Evolutionary conservation across 1,284 basidiomycete species (phyloP).

Genomic region (Stygiomarasmius scandens): DNA sequence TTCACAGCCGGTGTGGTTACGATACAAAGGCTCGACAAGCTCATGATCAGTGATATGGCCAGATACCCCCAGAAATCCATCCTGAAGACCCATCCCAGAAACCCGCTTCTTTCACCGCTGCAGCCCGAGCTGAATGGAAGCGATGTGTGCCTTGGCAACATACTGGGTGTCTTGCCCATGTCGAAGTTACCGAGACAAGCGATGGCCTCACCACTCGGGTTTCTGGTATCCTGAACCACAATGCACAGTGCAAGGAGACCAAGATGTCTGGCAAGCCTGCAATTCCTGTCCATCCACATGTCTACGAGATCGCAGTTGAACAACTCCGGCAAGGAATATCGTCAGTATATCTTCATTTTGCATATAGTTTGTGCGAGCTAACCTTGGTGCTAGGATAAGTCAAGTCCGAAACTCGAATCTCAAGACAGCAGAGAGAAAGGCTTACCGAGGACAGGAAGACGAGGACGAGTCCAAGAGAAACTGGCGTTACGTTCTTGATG

Average conservation of each 20-base stretch:
- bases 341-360: neutral
- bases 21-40: neutral
- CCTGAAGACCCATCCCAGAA: neutral
- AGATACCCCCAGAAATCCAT: neutral
- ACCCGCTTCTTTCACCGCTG: neutral
- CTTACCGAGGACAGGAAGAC: constrained; percentile 4
- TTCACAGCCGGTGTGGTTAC: neutral
- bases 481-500: neutral
- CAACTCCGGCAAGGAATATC: constrained; percentile 29
- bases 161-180: constrained; percentile 36
- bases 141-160: constrained; percentile 24
- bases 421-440: neutral
- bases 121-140: neutral
- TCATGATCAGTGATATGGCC: neutral
- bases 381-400: neutral
- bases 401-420: constrained; percentile 3
- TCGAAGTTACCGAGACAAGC: constrained; percentile 27
- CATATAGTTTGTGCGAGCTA: too few species aligned
- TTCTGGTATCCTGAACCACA: constrained; percentile 27
- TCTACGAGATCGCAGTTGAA: constrained; percentile 28
- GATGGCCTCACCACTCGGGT: constrained; percentile 21
- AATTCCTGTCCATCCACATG: constrained; percentile 33
- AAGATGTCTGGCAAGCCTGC: constrained; percentile 24
- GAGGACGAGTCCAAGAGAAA: neutral
- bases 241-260: constrained; percentile 24